Evolutionary conservation across 2,329 filamentous ascomycete genomes (phyloP).

Genomic region (Cladosporium austrohemisphaericum): DNA sequence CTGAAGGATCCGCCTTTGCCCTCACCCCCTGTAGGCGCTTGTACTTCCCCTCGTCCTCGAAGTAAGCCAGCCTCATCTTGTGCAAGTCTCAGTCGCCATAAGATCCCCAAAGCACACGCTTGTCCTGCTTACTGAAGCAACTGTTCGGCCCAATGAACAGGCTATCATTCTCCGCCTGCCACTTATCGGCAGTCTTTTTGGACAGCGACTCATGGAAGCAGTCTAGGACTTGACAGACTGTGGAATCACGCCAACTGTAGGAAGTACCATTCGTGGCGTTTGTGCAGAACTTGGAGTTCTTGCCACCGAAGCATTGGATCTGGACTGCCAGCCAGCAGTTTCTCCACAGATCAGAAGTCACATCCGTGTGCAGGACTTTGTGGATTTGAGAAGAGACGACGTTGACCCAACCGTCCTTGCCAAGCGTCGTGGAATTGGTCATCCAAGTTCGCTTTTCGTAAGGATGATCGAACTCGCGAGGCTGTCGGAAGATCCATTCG

Average conservation of each 20-base stretch:
- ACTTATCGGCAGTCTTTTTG: constrained; percentile 38
- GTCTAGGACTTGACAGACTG: constrained; percentile 40
- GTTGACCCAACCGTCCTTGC: constrained; percentile 39
- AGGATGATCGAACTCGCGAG: constrained; percentile 47
- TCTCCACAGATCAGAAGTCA: constrained; percentile 24
- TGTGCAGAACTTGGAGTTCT: constrained; percentile 39
- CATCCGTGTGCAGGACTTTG: constrained; percentile 35
- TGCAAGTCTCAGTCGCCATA: constrained; percentile 38
- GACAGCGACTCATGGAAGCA: constrained; percentile 41
- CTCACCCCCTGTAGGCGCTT: constrained; percentile 31
- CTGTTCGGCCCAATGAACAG: constrained; percentile 28
- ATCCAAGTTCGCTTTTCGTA: constrained; percentile 48
- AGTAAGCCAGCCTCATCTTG: constrained; percentile 36
- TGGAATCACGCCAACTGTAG: constrained; percentile 48
- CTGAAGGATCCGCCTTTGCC: constrained; percentile 34
- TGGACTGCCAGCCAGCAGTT: constrained; percentile 45
- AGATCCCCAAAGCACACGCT: constrained; percentile 40
- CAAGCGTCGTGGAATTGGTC: constrained; percentile 43
- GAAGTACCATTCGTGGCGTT: constrained; percentile 47
- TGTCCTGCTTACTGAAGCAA: constrained; percentile 37
- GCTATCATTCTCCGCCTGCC: constrained; percentile 43
- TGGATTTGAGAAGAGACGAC: constrained; percentile 39
- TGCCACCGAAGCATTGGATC: constrained; percentile 46
- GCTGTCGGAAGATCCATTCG: constrained; percentile 46
- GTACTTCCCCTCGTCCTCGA: constrained; percentile 37